Percentiles rank a stretch among this genome's conserved stretches.
Conservation (phyloP, 768 basidiomycete genomes). For the Lentinus tigrinus region DNA sequence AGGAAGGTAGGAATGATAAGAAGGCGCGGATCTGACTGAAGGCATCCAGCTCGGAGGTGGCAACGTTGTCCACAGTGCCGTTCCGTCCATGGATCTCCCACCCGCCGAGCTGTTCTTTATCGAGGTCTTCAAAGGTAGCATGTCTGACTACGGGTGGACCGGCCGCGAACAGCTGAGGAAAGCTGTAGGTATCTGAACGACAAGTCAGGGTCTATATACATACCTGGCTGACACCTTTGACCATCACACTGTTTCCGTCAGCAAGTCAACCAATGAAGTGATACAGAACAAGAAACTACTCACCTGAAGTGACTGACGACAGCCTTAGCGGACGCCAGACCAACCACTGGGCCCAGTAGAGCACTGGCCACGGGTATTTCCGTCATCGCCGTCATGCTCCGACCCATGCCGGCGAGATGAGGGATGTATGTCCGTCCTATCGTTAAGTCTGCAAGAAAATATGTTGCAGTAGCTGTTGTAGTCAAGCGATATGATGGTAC, state of each 20-base stretch:
- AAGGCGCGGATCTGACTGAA: constrained; percentile 15
- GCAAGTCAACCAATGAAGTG: not conserved
- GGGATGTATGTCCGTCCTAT: constrained; percentile 18
- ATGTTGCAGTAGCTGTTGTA: too few species aligned
- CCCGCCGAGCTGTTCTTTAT: constrained; percentile 16
- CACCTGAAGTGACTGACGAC: constrained; percentile 20
- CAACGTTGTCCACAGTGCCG: constrained; percentile 19
- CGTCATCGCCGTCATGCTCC: constrained; percentile 16
- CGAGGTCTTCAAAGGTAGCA: constrained; percentile 19
- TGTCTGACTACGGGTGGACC: constrained; percentile 20
- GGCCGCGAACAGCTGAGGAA: constrained; percentile 13
- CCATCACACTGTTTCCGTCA: constrained; percentile 13
- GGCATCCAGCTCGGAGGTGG: constrained; percentile 12
- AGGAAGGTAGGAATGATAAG: constrained; percentile 17
- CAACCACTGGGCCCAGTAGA: constrained; percentile 16
- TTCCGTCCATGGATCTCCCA: constrained; percentile 18
- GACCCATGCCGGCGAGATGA: constrained; percentile 13
- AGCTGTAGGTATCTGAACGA: too few species aligned
- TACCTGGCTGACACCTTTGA: constrained; percentile 16
- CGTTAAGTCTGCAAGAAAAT: not conserved
- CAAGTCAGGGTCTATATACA: not conserved
- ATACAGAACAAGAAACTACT: too few species aligned
- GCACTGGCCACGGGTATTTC: constrained; percentile 15
- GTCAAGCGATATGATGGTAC: not conserved
- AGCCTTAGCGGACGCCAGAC: constrained; percentile 15